Conservation (phyloP, 352 stramenopile species). For the Globisporangium apiculatum region DNA sequence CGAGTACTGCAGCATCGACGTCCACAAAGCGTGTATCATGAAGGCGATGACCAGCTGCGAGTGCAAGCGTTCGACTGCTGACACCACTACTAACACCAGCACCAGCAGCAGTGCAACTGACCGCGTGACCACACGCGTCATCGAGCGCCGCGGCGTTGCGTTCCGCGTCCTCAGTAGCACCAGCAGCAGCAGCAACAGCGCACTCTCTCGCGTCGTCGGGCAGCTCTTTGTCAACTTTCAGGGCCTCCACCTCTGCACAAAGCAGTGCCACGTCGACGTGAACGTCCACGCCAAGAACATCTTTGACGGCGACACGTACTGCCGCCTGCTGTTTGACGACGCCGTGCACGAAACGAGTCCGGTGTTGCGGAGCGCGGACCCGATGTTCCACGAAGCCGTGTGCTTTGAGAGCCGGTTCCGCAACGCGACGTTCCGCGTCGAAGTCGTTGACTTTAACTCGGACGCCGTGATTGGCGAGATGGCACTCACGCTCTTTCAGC, state of each 20-base stretch:
- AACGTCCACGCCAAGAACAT: slow-evolving; percentile 82
- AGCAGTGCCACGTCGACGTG: slow-evolving; percentile 54
- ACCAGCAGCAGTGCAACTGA: background rate
- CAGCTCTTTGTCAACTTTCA: slow-evolving; percentile 74
- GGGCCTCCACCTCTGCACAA: slow-evolving; percentile 75
- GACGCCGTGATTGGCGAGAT: slow-evolving; percentile 66
- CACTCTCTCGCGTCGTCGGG: slow-evolving; percentile 29
- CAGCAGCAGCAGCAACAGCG: slow-evolving; percentile 16
- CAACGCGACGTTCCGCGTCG: slow-evolving; percentile 53
- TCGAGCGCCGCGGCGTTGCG: slow-evolving; percentile 15
- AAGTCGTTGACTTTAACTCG: slow-evolving; percentile 82
- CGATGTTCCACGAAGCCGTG: slow-evolving; percentile 80
- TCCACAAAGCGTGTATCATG: slow-evolving; percentile 86
- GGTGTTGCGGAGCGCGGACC: slow-evolving; percentile 80
- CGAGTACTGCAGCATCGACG: slow-evolving; percentile 72
- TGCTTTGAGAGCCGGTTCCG: slow-evolving; percentile 62
- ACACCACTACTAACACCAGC: background rate
- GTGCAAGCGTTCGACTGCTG: slow-evolving; percentile 24
- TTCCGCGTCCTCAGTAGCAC: slow-evolving; percentile 30
- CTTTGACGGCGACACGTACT: slow-evolving; percentile 85
- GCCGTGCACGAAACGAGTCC: slow-evolving; percentile 73
- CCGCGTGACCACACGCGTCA: slow-evolving; percentile 1
- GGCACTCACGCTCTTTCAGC: slow-evolving; percentile 65
- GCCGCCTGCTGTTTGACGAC: slow-evolving; percentile 56
- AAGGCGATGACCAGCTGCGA: slow-evolving; percentile 74